Conservation (phyloP, 345 rosid genomes). For the Erysimum cheiranthoides region DNA sequence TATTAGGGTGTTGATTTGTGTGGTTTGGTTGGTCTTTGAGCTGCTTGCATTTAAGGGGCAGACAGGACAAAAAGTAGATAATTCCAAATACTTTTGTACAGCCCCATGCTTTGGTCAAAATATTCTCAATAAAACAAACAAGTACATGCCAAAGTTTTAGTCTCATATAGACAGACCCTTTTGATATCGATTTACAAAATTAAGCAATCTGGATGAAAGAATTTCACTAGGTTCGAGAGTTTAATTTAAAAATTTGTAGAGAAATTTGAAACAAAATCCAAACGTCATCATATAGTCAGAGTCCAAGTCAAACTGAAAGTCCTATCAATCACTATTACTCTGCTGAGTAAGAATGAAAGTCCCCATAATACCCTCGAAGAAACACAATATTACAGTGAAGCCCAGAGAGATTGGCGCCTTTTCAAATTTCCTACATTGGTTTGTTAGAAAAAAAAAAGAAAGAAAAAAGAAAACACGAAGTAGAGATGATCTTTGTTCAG, state of each 20-base stretch:
- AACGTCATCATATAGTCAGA: background rate
- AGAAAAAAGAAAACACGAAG: background rate
- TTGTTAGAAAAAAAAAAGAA: background rate
- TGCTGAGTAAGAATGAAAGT: background rate
- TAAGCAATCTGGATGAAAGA: too few relatives aligned
- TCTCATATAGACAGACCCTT: too few relatives aligned
- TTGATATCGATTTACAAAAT: too few relatives aligned
- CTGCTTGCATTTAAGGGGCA: background rate
- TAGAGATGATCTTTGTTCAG: slow-evolving; percentile 9
- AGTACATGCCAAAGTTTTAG: background rate
- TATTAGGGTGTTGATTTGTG: too few relatives aligned
- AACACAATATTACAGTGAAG: background rate
- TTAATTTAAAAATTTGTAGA: background rate
- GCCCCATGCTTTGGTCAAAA: background rate
- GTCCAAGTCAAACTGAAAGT: background rate
- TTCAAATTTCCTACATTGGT: slow-evolving; percentile 22
- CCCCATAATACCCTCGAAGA: slow-evolving; percentile 13
- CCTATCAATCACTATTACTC: background rate
- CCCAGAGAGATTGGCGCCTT: slow-evolving; percentile 38
- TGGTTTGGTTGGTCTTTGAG: background rate
- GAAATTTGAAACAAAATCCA: background rate
- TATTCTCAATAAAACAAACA: background rate
- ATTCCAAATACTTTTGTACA: background rate
- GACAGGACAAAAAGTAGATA: background rate
- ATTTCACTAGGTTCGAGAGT: background rate